phyloP scores from a whole-genome alignment of 805 yeast genomes.

The Ogataea zsoltii region DNA sequence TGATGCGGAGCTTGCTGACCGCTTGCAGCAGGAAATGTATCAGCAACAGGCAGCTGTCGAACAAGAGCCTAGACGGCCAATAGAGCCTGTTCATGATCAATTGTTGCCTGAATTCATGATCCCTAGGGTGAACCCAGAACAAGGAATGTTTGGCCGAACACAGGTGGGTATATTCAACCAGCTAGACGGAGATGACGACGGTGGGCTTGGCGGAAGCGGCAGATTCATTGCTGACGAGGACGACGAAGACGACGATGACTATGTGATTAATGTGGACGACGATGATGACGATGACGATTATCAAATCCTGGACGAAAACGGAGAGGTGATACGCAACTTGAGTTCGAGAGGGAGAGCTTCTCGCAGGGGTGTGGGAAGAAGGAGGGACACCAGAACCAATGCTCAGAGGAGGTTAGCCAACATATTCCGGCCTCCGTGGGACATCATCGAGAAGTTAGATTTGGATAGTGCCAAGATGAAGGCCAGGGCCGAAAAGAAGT shows the following conservation, averaged over 20 bases:
- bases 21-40: conserved; percentile 66
- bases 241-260: conserved; percentile 43
- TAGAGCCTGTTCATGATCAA: conserved; percentile 77
- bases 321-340: conserved; percentile 39
- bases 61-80: conserved; percentile 69
- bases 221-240: conserved; percentile 23
- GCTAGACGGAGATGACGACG: conserved; percentile 32
- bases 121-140: conserved; percentile 24
- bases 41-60: conserved; percentile 39
- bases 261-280: conserved; percentile 35
- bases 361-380: conserved; percentile 15
- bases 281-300: conserved; percentile 42
- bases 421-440: conserved; percentile 92
- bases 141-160: conserved; percentile 50
- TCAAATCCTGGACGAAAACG: conserved; percentile 39
- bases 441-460: conserved; percentile 66
- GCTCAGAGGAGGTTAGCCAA: conserved; percentile 72
- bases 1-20: conserved; percentile 57
- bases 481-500: conserved; percentile 66
- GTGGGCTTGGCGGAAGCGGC: conserved; percentile 19
- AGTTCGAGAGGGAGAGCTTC: conserved; percentile 31
- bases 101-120: conserved; percentile 27
- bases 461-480: conserved; percentile 71
- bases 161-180: conserved; percentile 63
- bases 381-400: conserved; percentile 36